phyloP scores from a whole-genome alignment of 2,329 filamentous ascomycete species.

The Ophiocordyceps australis region DNA sequence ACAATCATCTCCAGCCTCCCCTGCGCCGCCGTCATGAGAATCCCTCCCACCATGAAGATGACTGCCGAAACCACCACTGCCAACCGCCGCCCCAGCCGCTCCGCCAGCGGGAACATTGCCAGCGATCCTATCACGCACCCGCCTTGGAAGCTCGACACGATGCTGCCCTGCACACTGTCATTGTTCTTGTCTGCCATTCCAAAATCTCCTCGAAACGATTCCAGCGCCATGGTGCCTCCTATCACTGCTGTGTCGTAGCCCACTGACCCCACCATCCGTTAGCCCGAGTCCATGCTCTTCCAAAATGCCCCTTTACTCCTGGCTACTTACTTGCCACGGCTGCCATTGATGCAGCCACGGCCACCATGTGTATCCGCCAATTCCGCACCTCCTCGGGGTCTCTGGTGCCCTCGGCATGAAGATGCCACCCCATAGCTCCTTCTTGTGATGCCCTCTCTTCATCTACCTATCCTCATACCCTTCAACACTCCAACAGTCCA shows the following conservation, averaged over 20 bases:
- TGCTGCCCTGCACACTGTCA: constrained; percentile 10
- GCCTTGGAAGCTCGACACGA: constrained; percentile 11
- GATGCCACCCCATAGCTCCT: no score
- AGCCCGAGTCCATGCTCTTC: no score
- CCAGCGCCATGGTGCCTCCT: constrained; percentile 53
- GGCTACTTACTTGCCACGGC: no score
- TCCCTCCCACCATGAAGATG: not conserved
- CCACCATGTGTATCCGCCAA: no score
- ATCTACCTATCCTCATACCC: no score
- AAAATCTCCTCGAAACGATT: constrained; percentile 54
- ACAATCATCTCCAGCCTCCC: constrained; percentile 17
- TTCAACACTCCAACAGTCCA: no score
- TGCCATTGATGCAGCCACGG: no score
- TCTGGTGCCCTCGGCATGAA: no score
- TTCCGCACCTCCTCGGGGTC: no score
- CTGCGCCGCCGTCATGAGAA: not conserved
- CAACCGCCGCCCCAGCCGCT: not conserved
- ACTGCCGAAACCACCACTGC: not conserved
- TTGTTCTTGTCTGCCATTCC: constrained; percentile 29
- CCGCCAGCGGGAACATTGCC: not conserved
- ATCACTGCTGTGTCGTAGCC: constrained; percentile 61
- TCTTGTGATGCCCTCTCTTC: no score
- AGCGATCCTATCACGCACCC: not conserved
- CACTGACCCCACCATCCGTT: no score
- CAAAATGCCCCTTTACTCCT: no score